Base-by-base conservation (phyloP, 2,329 filamentous ascomycete species). In the Kalaharituber pfeilii region DNA sequence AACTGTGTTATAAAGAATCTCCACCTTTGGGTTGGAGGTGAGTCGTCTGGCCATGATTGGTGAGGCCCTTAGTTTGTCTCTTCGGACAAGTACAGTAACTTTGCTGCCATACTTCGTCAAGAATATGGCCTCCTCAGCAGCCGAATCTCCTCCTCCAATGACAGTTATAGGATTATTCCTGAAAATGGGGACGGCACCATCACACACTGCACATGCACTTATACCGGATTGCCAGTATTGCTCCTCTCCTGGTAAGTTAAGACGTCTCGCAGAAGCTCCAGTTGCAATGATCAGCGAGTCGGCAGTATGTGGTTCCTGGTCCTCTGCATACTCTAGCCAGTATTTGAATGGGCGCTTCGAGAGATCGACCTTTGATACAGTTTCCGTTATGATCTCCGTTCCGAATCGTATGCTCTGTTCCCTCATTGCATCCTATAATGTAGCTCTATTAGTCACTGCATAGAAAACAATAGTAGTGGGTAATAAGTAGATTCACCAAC, bases 191-290 rank as follows among this genome's bases (percentile, higher is more conserved):
- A 96, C 82, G 50, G 88, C 91, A 60, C 91, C 91, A 67, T 98
- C 91, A 71, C 91, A 98, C 50, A 98, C 91, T 29, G 91, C 91
- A 71, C 91, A 98, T 50, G 91, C 91, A 52, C 84, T 91, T 67
- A 98, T 86, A 62, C 91, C 91, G 68, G 84, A 91, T 68, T 94
- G 88, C 93, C 93, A 98, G 78, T 87, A 98, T 69, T 81, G 84
- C 53, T 94, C 84, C 74, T 98, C 91, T 53, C 91, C 93, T 11
- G 80, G 74, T 49, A 98, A 78, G 68, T 82, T 74, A 53, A 98
- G 73, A 59, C 93, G 79, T 62, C 85, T 77, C 30, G 91, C 91
- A 59, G 89, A 94, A 50, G 93, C 91, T 62, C 91, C 91, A 0
- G 91, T 98, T 39, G 91, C 93, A 62, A 98, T 80, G 70, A 98